Evolutionary conservation across 2,329 filamentous ascomycete genomes (phyloP), one percentile per base, ranked within the genome.

Genomic region (Aureobasidium mangrovei): DNA sequence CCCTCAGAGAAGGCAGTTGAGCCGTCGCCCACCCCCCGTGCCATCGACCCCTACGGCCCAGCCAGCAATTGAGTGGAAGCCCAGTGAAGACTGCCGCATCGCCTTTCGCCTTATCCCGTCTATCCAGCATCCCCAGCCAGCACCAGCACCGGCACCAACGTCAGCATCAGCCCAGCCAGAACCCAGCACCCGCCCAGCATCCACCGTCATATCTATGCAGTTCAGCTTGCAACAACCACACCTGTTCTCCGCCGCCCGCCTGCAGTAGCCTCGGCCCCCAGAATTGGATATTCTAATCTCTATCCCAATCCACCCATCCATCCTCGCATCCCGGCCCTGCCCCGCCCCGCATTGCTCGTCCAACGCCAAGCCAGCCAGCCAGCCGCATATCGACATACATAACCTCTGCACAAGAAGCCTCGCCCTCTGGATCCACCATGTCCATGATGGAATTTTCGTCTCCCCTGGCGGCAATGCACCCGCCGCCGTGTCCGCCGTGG

Each of bases 381-480:
- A 7, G 18, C 39, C 7, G 32, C n/a, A 38, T 49, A 29, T 53
- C 42, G 48, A 60, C 57, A 61, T 53, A 52, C 42, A 29, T 35
- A 52, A 18, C 18, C 18, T 18, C 18, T 18, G 18, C 18, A 18
- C 18, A 18, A 18, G 18, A 18, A 18, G 18, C 18, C 18, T 18
- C 18, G 18, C 18, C 18, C 18, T 18, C 18, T 18, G 18, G 18
- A 18, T 18, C 44, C 49, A 53, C 49, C 32, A 44, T 56, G 52
- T 45, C 53, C 60, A 66, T 46, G 66, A 96, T 97, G 89, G 90
- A 95, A 73, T 85, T 87, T 60, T 96, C 91, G 42, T 97, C 93
- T 64, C 93, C 93, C 44, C 75, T 97, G 67, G 91, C 91, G 70
- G 90, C 91, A 55, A 87, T 97, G 84, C 89, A 90, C 75, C 88